These are phyloP conservation scores for Pyrrhoderma lamaoense DNA, from an alignment of 1,284 basidiomycete species.

Conservation along the genomic window DNA sequence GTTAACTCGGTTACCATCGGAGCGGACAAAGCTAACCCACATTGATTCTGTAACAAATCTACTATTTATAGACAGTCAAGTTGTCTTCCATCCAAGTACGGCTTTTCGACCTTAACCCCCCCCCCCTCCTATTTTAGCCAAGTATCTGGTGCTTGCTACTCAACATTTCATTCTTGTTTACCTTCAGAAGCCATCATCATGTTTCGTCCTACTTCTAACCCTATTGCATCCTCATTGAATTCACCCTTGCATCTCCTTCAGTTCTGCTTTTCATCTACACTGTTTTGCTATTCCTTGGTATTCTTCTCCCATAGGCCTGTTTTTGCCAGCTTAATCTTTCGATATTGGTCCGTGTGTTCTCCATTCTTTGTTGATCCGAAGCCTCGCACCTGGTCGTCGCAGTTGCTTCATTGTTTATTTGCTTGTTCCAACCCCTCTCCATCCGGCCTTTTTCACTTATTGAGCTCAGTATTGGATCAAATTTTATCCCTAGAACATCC, in stretches of 20 bases:
- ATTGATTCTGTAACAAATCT: constrained; percentile 1
- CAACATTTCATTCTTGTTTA: constrained; percentile 1
- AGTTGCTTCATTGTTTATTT: too few relatives aligned
- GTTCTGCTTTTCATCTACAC: not conserved
- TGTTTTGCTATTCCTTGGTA: not conserved
- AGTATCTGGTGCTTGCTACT: not conserved
- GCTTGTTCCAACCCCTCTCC: too few relatives aligned
- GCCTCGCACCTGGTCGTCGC: too few relatives aligned
- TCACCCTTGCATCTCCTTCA: not conserved
- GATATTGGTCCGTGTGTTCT: too few relatives aligned
- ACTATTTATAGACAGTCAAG: constrained; percentile 5
- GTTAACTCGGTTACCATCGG: too few relatives aligned
- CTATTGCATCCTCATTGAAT: not conserved
- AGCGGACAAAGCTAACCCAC: constrained; percentile 2
- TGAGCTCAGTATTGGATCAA: too few relatives aligned
- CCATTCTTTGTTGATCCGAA: too few relatives aligned
- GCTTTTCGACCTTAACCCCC: not conserved
- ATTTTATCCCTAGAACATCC: too few relatives aligned
- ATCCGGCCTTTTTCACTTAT: too few relatives aligned
- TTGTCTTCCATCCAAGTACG: not conserved
- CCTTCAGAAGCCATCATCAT: not conserved
- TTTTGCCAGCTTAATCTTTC: too few relatives aligned
- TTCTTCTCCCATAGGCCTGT: too few relatives aligned
- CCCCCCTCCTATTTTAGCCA: not conserved
- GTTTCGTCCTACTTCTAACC: constrained; percentile 2